Evolutionary conservation across 1,284 basidiomycete genomes (phyloP).

Genomic region (Meira nashicola): DNA sequence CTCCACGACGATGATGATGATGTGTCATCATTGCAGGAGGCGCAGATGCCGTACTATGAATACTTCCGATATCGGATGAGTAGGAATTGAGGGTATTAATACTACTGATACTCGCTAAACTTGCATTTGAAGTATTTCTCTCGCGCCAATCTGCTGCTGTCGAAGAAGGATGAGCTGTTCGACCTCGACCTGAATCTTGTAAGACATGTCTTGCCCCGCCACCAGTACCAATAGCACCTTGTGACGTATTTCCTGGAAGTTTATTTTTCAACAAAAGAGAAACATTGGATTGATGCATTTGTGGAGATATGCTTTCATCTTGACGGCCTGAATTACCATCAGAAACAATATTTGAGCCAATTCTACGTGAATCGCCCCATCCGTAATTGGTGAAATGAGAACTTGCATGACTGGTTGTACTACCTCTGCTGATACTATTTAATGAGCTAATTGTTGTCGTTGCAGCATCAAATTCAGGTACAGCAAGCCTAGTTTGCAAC

Average conservation of each 20-base stretch:
- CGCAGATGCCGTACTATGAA: slow-evolving; percentile 37
- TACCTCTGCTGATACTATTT: slow-evolving; percentile 2
- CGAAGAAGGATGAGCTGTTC: too few species aligned
- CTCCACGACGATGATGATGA: neutral
- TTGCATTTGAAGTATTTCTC: slow-evolving; percentile 27
- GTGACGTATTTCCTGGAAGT: neutral
- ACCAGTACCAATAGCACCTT: slow-evolving; percentile 4
- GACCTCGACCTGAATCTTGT: too few species aligned
- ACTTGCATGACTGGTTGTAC: neutral
- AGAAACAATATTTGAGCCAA: neutral
- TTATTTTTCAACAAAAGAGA: neutral
- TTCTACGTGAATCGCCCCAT: slow-evolving; percentile 8
- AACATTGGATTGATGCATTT: neutral
- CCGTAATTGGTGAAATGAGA: slow-evolving; percentile 18
- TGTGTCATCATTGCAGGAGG: slow-evolving; percentile 26
- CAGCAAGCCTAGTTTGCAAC: too few species aligned
- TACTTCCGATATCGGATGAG: slow-evolving; percentile 29
- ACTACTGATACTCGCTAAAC: slow-evolving; percentile 19
- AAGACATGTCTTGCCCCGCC: too few species aligned
- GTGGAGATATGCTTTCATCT: neutral
- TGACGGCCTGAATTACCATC: neutral
- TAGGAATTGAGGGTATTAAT: slow-evolving; percentile 21
- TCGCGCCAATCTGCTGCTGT: slow-evolving; percentile 33
- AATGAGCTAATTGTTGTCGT: neutral
- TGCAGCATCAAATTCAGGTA: neutral